phyloP scores from a whole-genome alignment of 352 stramenopile species.

The Phytopythium kandeliae region DNA sequence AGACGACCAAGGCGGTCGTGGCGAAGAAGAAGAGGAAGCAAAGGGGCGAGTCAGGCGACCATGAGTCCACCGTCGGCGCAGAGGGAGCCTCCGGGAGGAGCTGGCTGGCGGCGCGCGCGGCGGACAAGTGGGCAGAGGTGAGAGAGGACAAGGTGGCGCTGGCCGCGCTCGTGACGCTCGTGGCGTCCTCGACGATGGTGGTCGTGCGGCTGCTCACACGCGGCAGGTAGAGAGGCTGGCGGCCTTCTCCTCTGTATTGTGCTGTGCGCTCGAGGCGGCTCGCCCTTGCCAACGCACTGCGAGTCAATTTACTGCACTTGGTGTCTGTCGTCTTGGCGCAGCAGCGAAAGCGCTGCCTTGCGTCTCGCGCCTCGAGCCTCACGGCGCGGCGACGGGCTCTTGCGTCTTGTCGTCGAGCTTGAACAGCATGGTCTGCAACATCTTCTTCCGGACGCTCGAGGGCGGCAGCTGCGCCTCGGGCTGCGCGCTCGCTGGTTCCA shows the following conservation, averaged over 20 bases:
- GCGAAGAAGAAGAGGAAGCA: conserved; percentile 9
- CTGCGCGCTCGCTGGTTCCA: conserved; percentile 21
- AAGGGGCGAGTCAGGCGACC: neutral
- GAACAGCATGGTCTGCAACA: conserved; percentile 49
- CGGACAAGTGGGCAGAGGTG: conserved; percentile 22
- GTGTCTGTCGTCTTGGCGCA: too few relatives aligned
- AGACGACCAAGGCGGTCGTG: conserved; percentile 10
- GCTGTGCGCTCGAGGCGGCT: too few relatives aligned
- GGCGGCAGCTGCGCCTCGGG: conserved; percentile 43
- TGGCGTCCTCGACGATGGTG: conserved; percentile 47
- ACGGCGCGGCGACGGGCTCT: conserved; percentile 10
- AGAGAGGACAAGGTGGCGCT: conserved; percentile 54
- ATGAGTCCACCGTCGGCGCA: neutral
- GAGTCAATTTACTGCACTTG: too few relatives aligned
- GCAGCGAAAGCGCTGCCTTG: too few relatives aligned
- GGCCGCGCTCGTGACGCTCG: conserved; percentile 34
- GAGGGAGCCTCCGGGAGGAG: conserved; percentile 2
- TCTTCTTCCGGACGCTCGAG: conserved; percentile 47
- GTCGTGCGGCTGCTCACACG: conserved; percentile 33
- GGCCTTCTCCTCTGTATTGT: too few relatives aligned
- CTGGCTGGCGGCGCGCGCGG: conserved; percentile 3
- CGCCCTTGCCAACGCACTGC: too few relatives aligned
- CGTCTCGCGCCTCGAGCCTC: neutral
- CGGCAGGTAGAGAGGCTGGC: conserved; percentile 24
- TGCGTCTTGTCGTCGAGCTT: conserved; percentile 50